Base-by-base conservation (phyloP, 352 stramenopile species). In the Globisporangium parvum region DNA sequence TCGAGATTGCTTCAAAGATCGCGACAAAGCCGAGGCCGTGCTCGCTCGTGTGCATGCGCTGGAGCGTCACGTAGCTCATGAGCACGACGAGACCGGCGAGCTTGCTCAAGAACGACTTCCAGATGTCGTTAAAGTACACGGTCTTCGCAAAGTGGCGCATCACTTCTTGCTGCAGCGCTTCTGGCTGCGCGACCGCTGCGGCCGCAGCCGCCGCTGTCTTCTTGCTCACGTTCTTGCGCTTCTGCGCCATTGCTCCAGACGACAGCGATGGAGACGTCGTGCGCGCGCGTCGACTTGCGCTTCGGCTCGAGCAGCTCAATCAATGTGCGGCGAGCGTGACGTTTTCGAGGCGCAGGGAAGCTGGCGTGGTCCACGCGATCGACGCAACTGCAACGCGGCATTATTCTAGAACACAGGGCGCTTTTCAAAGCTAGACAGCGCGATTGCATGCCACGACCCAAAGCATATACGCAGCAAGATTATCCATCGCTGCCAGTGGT, bases 91-190 rank as follows among this genome's bases (percentile, higher is more conserved):
- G 71, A 0, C 67, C 77, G 14, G 76, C 71, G 65, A 90, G 82
- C 56, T 91, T 93, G 69, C 71, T 79, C 40, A 93, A 45, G 58
- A 93, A 91, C n/a, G 75, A 81, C 48, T 85, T 78, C 82, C 82
- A 93, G 33, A 89, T 62, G 59, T 88, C 78, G 57, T 93, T 93
- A 59, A 93, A 93, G 70, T 91, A 87, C 33, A 91, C 68, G 6
- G 82, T 93, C 76, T 88, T 93, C 54, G 73, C 75, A 59, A 88
- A 88, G 60, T 93, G 82, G 23, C 80, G 80, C 62, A 87, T 59
- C 40, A 91, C 77, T 44, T 88, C 66, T 60, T 89, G 77, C 55
- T 88, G 80, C 11, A 80, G 57, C 20, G 63, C 59, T 57, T 77
- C 69, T 14, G 64, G 49, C 60, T 67, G 47, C 15, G 60, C 48